Conservation (phyloP, 2,329 filamentous ascomycete genomes). For the Anthostomella pinea region DNA sequence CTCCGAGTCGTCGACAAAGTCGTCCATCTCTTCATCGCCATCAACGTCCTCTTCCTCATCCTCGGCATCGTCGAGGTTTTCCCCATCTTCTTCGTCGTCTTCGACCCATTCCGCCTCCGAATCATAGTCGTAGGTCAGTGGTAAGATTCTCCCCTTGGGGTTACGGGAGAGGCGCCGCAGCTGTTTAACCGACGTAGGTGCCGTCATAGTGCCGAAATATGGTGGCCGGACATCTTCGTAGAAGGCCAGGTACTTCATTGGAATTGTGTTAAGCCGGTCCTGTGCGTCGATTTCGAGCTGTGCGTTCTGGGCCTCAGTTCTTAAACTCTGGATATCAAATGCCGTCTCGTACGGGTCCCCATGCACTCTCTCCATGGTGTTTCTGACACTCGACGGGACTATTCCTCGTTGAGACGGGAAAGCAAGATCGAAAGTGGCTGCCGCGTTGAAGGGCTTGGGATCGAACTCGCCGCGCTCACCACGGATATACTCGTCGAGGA, state of each 20-base stretch:
- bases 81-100: constrained; percentile 51
- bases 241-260: constrained; percentile 62
- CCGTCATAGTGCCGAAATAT: constrained; percentile 72
- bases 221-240: constrained; percentile 64
- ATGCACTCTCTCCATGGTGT: constrained; percentile 57
- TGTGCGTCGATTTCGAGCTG: constrained; percentile 35
- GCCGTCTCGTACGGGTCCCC: constrained; percentile 34
- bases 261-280: constrained; percentile 42
- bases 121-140: constrained; percentile 78
- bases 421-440: constrained; percentile 45
- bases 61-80: constrained; percentile 54
- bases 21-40: constrained; percentile 80
- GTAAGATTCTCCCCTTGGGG: constrained; percentile 53
- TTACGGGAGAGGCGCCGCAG: constrained; percentile 52
- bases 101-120: constrained; percentile 84
- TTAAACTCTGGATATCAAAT: constrained; percentile 24
- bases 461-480: constrained; percentile 46
- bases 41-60: constrained; percentile 68
- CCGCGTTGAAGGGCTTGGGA: constrained; percentile 41
- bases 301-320: constrained; percentile 40
- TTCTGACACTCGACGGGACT: constrained; percentile 51
- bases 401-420: constrained; percentile 44
- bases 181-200: constrained; percentile 49
- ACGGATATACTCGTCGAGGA: constrained; percentile 51
- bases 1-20: constrained; percentile 85